A percentile compares a stretch with the other conserved stretches of the same genome.
phyloP scores from a whole-genome alignment of 2,329 filamentous ascomycete genomes.

The Neoscytalidium dimidiatum region DNA sequence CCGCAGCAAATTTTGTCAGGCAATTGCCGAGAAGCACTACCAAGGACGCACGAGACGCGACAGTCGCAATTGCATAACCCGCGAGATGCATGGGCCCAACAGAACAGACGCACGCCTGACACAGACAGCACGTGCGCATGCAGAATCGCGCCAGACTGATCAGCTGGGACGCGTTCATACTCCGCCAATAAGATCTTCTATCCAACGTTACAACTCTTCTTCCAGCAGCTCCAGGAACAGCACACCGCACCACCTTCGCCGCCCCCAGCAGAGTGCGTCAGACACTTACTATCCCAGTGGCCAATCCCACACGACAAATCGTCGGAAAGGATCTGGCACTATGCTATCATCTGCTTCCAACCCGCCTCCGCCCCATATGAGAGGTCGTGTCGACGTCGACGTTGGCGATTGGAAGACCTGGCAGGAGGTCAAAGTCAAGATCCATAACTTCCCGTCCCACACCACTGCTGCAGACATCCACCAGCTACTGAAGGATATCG shows the following conservation, averaged over 20 bases:
- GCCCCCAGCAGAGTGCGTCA: background rate
- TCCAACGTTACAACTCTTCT: background rate
- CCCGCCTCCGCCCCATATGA: background rate
- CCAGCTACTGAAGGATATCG: conserved; percentile 23
- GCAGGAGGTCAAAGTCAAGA: conserved; percentile 24
- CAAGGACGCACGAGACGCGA: background rate
- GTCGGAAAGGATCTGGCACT: background rate
- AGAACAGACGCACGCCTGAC: background rate
- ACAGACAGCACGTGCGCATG: background rate
- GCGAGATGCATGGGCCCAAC: background rate
- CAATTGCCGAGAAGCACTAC: background rate
- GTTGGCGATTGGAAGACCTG: conserved; percentile 1
- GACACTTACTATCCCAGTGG: background rate
- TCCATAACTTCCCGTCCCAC: conserved; percentile 10
- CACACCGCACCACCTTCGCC: background rate
- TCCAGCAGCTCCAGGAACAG: background rate
- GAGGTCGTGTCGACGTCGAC: background rate
- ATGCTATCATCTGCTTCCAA: background rate
- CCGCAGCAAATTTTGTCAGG: background rate
- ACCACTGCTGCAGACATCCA: conserved; percentile 27
- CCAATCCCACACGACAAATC: background rate
- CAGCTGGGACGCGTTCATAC: background rate
- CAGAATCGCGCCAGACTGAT: background rate
- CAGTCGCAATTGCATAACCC: background rate
- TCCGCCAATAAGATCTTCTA: no score